Evolutionary conservation across 495 filamentous ascomycete species (phyloP), one percentile per base, ranked within the genome.

Genomic region (Neurospora sp.): DNA sequence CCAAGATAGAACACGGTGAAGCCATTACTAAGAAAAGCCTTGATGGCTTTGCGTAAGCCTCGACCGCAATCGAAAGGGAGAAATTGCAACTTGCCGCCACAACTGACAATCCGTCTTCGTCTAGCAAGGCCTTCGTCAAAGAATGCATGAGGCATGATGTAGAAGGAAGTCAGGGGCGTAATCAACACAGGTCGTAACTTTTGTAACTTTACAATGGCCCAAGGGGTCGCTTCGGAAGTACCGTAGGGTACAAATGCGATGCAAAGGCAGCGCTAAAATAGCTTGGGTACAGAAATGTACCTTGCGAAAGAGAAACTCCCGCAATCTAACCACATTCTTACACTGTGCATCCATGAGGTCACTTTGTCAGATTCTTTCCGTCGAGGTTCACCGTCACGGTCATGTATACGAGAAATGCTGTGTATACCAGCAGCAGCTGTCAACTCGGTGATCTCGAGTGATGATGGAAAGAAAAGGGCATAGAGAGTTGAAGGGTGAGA

Each of bases 311-410:
- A 62, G 23, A 62, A 62, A 62, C 54, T 9, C 54, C 6, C 27
- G 27, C 31, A 66, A 66, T 66, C 54, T 66, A 66, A 66, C 27
- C 54, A 14, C 54, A 66, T 35, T 35, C 39, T 62, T 69, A 38
- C 75, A 76, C 75, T 75, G 75, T 76, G 71, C 54, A 16, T 70
- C 14, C 62, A 76, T 76, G 75, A 76, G 73, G 75, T 76, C 75
- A 76, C 75, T 39, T 23, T 66, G 27, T 66, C 54, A 66, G 54
- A 66, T 66, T 66, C 14, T 66, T 66, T 66, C 54, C 23, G 54
- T 35, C 54, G 54, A 59, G 27, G 27, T 66, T 31, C 54, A 66
- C 54, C 14, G 7, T 35, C 27, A 37, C 54, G 54, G 7, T 66
- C 48, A 23, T 59, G 48, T 14, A 59, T 59, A 59, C 48, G 20